phyloP scores from a whole-genome alignment of 2,329 filamentous ascomycete genomes.

The Xylaria sp. region DNA sequence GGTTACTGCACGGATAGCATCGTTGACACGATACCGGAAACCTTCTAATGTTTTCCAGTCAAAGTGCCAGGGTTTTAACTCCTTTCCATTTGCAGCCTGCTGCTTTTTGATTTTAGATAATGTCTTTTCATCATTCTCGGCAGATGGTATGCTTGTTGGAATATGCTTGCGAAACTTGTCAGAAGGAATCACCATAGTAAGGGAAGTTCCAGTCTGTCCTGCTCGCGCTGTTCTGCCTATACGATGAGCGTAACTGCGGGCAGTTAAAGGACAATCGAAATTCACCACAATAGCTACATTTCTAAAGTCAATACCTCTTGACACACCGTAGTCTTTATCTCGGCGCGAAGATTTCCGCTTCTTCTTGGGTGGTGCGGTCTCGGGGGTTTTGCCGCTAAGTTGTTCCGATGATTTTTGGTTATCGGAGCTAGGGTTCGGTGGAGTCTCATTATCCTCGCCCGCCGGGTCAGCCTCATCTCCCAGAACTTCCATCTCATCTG shows the following conservation, averaged over 20 bases:
- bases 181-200: slow-evolving; percentile 92
- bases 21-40: slow-evolving; percentile 94
- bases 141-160: slow-evolving; percentile 78
- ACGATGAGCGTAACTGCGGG: slow-evolving; percentile 95
- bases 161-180: slow-evolving; percentile 89
- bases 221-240: slow-evolving; percentile 94
- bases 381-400: slow-evolving; percentile 45
- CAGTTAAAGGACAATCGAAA: slow-evolving; percentile 89
- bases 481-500: slow-evolving; percentile 87
- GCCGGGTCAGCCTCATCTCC: slow-evolving; percentile 66
- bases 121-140: slow-evolving; percentile 86
- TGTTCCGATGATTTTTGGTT: slow-evolving; percentile 55
- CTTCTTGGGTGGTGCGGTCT: slow-evolving; percentile 59
- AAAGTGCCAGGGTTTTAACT: slow-evolving; percentile 90
- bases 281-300: slow-evolving; percentile 95
- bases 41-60: slow-evolving; percentile 94
- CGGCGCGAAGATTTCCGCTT: slow-evolving; percentile 72
- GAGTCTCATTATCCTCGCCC: slow-evolving; percentile 50
- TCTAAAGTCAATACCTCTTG: slow-evolving; percentile 94
- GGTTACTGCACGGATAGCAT: slow-evolving; percentile 90
- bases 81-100: slow-evolving; percentile 80
- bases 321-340: slow-evolving; percentile 93
- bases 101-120: slow-evolving; percentile 81
- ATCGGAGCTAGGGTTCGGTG: slow-evolving; percentile 54
- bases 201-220: slow-evolving; percentile 89